Evolutionary conservation across 2,329 filamentous ascomycete species (phyloP).

Genomic region (Malbranchea zuffiana): DNA sequence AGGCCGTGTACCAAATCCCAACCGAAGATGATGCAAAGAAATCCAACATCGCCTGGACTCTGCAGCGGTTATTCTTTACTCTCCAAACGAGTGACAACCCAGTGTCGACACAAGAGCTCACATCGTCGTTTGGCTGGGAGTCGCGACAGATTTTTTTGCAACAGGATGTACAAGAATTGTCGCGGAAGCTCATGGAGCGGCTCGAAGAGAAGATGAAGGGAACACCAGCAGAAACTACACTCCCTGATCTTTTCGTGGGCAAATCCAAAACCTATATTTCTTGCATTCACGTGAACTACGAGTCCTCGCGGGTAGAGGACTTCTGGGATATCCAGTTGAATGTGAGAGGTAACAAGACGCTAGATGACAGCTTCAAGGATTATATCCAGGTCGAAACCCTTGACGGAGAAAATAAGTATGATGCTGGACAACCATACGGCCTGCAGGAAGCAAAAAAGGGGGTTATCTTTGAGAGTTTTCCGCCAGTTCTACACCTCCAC

Average conservation of each 20-base stretch:
- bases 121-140: constrained; percentile 96
- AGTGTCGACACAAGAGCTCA: constrained; percentile 85
- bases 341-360: constrained; percentile 81
- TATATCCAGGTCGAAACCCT: constrained; percentile 95
- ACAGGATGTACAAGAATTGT: constrained; percentile 95
- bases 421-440: constrained; percentile 77
- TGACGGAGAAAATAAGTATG: constrained; percentile 97
- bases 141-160: constrained; percentile 97
- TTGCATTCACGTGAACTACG: constrained; percentile 96
- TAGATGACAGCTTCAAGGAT: constrained; percentile 90
- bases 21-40: constrained; percentile 73
- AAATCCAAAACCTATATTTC: constrained; percentile 99
- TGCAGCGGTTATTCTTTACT: constrained; percentile 90
- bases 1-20: constrained; percentile 95
- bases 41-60: constrained; percentile 80
- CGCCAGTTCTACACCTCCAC: constrained; percentile 17
- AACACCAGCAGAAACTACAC: constrained; percentile 76
- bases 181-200: constrained; percentile 90
- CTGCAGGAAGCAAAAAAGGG: constrained; percentile 96
- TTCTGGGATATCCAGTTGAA: constrained; percentile 99
- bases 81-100: constrained; percentile 76
- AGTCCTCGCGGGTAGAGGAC: constrained; percentile 88
- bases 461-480: constrained; percentile 67
- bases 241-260: constrained; percentile 86
- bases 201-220: constrained; percentile 98